Base-by-base conservation (phyloP, 1,284 basidiomycete genomes). In the Cryptococcus hybrid region DNA sequence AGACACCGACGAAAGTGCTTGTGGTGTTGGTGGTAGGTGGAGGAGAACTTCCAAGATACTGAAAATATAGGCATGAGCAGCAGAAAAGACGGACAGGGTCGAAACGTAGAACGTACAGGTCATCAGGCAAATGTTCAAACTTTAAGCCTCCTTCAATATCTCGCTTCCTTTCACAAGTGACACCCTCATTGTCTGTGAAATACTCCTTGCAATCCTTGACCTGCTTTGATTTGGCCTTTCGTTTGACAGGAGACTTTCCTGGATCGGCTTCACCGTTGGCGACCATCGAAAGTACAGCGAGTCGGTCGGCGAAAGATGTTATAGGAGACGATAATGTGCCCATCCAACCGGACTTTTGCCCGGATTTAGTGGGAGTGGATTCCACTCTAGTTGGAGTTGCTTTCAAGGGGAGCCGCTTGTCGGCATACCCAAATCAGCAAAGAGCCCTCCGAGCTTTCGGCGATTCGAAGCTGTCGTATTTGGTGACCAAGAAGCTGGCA, bases 111-210 rank as follows among this genome's bases (percentile, higher is more conserved):
- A 63, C 70, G 52, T 44, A 75, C 73, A 73, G 55, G 47, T 75
- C 73, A 49, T 75, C 68, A 0, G 73, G 71, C 15, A 75, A 61
- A 34, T 55, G 53, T 44, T 62, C 55, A 4, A 67, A 18, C 18
- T 40, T 15, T 6, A 65, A 36, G 13, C 44, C 34, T 34, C 24
- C n/a, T 37, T 47, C 39, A 3, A 2, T 15, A 9, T 42, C 47
- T 42, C 34, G 13, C 6, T 4, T 52, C 44, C 15, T 45, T 42
- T 42, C 15, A 15, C 40, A 42, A 42, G 11, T 5, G 5, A 11
- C 40, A 15, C 40, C 40, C 15, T 12, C 40, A 15, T 15, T 42
- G 40, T 42, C 47, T 45, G 35, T n/a, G 35, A 51, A 3, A 30
- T 30, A 4, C 30, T 30, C 30, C 30, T 30, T 30, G 30, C 30